Evolutionary conservation across 2,329 filamentous ascomycete genomes (phyloP), one percentile per base, ranked within the genome.

Genomic region (Daldinia sp.): DNA sequence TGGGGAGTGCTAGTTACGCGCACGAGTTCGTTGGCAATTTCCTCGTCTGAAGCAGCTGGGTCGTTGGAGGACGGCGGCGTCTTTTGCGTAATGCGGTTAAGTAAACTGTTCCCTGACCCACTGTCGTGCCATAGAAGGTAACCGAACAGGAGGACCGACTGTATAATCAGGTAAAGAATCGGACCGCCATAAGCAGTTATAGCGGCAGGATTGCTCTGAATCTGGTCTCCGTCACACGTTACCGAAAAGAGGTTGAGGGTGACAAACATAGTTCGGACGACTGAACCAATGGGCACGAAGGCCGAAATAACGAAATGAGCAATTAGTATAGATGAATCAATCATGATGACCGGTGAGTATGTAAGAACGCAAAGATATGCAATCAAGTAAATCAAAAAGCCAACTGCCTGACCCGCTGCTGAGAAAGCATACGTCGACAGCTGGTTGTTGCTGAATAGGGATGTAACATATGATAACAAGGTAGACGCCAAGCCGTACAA

Each of bases 391-490:
- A 90, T 78, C 20, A 94, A 80, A 75, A 94, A 92, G 72, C 91
- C 81, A 10, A 92, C 82, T 6, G 91, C 91, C 79, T 97, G 93
- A 15, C 89, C 87, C 18, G 91, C 92, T 0, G 93, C 92, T 1
- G 92, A 89, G 77, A 95, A 92, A 0, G 93, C 94, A 78, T 96
- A 98, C 0, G 94, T 90, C 4, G 92, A 91, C 5, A 97, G 85
- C 78, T 97, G 93, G 35, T 91, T 94, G 56, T 87, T 88, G 37
- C 91, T 88, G 74, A 94, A 92, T 0, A 97, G 86, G 0, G 94
- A 97, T 46, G 97, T 86, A 41, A 95, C 83, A 78, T 98, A 98
- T 1, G 91, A 88, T 58, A 94, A 83, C 2, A 97, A 82, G 2
- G 88, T 93, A 0, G 93, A 91, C 0, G 92, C 89, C 5, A 97